Evolutionary conservation across 2,329 filamentous ascomycete genomes (phyloP), one percentile per base, ranked within the genome.

Genomic region (Phaeosphaeria sp.): DNA sequence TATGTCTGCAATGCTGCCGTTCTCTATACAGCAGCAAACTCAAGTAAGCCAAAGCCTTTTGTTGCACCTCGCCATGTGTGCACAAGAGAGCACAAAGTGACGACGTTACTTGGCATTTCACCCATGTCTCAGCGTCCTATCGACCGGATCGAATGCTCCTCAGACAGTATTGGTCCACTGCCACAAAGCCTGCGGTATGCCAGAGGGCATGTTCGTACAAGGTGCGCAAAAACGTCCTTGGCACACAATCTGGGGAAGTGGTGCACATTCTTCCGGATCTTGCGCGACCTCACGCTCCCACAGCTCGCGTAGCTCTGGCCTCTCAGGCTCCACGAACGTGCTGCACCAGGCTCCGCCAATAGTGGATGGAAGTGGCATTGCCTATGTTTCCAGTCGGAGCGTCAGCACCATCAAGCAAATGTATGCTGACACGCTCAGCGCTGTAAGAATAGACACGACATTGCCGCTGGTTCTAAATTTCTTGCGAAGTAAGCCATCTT

Each of bases 401-500:
- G 85, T 89, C 68, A 89, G 77, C 27, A 83, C 84, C 60, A 89
- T 79, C 66, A 89, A 77, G 57, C 81, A 85, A 24, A 83, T 78
- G 69, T 89, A 89, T 24, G 87, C 87, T 13, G 84, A 86, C 17
- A 89, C 75, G 68, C 85, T 89, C 71, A 89, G 72, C 22, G 82
- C 84, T 15, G 87, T 89, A 73, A 89, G 73, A 25, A 87, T 82
- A 45, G 87, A 79, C 2, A 89, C 87, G 7, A 88, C 86, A 73
- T 89, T 89, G 30, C 87, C 87, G 75, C 86, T 88, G 17, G 87
- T 89, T 55, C 86, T 79, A 71, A 89, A 89, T 64, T 82, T 86
- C 74, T 86, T 86, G 61, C 84, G 81, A 64, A 83, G 82, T 64
- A 88, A 72, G 2, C 87, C 87, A 72, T 88, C 85, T 42, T 87